Conservation (phyloP, 352 stramenopile species). For the Phytopythium delawarense region DNA sequence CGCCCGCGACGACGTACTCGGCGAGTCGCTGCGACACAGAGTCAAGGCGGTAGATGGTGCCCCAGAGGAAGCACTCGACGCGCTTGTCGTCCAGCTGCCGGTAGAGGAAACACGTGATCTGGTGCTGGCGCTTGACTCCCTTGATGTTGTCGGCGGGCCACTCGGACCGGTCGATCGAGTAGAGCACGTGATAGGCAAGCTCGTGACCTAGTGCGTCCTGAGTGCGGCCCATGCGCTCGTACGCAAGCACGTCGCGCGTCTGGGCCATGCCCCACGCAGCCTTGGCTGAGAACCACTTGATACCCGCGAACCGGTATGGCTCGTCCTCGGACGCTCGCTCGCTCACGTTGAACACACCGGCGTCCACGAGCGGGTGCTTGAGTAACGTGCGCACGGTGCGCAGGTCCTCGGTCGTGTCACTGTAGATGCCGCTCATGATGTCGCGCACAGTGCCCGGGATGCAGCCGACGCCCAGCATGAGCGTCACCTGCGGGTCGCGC, state of each 20-base stretch:
- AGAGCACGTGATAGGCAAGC: slow-evolving; percentile 45
- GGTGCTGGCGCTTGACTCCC: slow-evolving; percentile 40
- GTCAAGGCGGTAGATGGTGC: slow-evolving; percentile 37
- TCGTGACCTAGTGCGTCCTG: slow-evolving; percentile 39
- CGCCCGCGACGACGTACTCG: slow-evolving; percentile 38
- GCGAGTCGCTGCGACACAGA: slow-evolving; percentile 30
- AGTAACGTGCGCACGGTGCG: slow-evolving; percentile 33
- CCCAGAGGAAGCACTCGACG: slow-evolving; percentile 40
- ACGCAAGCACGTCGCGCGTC: slow-evolving; percentile 37
- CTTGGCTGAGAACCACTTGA: slow-evolving; percentile 43
- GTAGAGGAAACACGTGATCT: slow-evolving; percentile 45
- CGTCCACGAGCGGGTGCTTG: slow-evolving; percentile 39
- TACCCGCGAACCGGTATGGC: slow-evolving; percentile 40
- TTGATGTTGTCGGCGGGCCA: slow-evolving; percentile 41
- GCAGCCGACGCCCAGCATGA: slow-evolving; percentile 32
- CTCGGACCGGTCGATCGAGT: slow-evolving; percentile 55
- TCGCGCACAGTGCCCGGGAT: slow-evolving; percentile 32
- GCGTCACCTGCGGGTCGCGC: slow-evolving; percentile 32
- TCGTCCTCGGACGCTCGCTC: slow-evolving; percentile 22
- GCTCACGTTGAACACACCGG: slow-evolving; percentile 39
- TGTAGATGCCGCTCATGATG: slow-evolving; percentile 49
- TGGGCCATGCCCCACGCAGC: slow-evolving; percentile 34
- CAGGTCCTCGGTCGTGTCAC: slow-evolving; percentile 38
- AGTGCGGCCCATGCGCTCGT: slow-evolving; percentile 51
- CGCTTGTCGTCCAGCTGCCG: slow-evolving; percentile 20